phyloP scores from a whole-genome alignment of 2,329 filamentous ascomycete genomes.

The Tolypocladium tropicale region DNA sequence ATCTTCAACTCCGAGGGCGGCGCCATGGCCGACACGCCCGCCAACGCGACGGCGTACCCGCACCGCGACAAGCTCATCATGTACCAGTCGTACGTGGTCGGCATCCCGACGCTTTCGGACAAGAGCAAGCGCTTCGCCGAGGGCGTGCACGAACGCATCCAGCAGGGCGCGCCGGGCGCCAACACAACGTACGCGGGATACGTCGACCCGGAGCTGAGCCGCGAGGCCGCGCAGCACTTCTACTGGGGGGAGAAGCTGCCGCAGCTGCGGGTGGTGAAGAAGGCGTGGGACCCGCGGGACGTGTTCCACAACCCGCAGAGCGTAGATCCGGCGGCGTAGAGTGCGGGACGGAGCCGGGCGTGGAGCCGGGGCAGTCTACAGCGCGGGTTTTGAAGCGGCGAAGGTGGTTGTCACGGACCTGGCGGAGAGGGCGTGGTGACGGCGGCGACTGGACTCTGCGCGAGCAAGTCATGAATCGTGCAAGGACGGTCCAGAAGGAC shows the following conservation, averaged over 20 bases:
- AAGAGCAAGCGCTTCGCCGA: slow-evolving; percentile 39
- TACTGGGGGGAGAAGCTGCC: slow-evolving; percentile 47
- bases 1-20: slow-evolving; percentile 55
- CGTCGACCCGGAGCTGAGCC: slow-evolving; percentile 41
- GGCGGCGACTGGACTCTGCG: too few species aligned
- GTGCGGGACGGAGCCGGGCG: not conserved
- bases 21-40: slow-evolving; percentile 44
- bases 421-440: not conserved
- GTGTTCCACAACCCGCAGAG: slow-evolving; percentile 51
- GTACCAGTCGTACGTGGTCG: slow-evolving; percentile 49
- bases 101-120: slow-evolving; percentile 32
- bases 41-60: slow-evolving; percentile 48
- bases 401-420: too few species aligned
- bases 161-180: slow-evolving; percentile 22
- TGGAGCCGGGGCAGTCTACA: too few species aligned
- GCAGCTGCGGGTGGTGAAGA: slow-evolving; percentile 37
- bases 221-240: slow-evolving; percentile 30
- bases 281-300: slow-evolving; percentile 39
- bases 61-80: slow-evolving; percentile 56
- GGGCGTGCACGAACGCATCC: slow-evolving; percentile 36
- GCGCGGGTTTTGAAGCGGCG: too few species aligned
- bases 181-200: slow-evolving; percentile 53
- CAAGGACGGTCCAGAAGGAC: not conserved
- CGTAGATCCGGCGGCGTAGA: slow-evolving; percentile 21
- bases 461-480: not conserved